Conservation (phyloP, 257 asterid species). For the Capsicum chinense region DNA sequence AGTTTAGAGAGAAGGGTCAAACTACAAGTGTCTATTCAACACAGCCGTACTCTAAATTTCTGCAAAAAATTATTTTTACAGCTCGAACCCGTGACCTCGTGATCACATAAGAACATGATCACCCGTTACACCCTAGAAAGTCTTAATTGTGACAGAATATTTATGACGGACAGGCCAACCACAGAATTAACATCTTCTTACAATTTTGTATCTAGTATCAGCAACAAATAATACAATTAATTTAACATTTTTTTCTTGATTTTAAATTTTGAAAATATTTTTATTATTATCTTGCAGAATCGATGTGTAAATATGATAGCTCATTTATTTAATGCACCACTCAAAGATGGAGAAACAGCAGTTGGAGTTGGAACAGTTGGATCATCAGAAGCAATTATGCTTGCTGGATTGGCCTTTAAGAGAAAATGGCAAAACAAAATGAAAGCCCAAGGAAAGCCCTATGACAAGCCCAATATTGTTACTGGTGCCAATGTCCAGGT, state of each 20-base stretch:
- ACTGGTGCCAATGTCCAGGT: slow-evolving; percentile 91
- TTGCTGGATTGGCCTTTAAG: slow-evolving; percentile 95
- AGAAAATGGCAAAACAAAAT: slow-evolving; percentile 91
- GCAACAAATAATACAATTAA: neutral
- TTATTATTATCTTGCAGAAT: slow-evolving; percentile 47
- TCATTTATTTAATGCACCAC: slow-evolving; percentile 82
- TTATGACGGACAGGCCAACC: too few species aligned
- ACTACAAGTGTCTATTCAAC: too few species aligned
- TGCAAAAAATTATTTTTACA: too few species aligned
- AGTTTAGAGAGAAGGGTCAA: too few species aligned
- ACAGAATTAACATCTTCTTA: neutral
- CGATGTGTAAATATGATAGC: slow-evolving; percentile 95
- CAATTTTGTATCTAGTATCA: neutral
- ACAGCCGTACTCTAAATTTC: too few species aligned
- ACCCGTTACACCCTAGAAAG: too few species aligned
- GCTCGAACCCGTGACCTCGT: too few species aligned
- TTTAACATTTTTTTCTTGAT: neutral
- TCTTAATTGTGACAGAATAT: too few species aligned
- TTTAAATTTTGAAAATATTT: neutral
- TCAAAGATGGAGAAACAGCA: slow-evolving; percentile 76
- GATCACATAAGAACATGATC: too few species aligned
- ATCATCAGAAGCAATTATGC: slow-evolving; percentile 93
- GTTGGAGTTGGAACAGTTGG: slow-evolving; percentile 94
- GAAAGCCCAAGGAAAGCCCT: slow-evolving; percentile 72
- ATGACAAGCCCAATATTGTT: slow-evolving; percentile 87